These are phyloP conservation scores for Fusarium sp. DNA, from an alignment of 2,329 filamentous ascomycete genomes.

Conservation along the genomic window DNA sequence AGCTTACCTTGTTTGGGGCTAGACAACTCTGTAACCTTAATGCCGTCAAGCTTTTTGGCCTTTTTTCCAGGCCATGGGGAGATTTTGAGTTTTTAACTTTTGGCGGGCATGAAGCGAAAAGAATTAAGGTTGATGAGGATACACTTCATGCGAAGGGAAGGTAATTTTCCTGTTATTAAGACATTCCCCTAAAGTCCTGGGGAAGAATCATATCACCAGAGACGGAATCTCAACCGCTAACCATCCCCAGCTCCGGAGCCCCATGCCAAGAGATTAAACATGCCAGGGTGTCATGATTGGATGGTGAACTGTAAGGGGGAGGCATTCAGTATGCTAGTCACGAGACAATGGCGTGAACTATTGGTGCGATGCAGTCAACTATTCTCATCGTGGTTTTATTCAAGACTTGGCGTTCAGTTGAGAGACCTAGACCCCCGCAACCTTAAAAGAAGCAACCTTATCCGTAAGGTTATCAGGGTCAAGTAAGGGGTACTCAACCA, in stretches of 20 bases:
- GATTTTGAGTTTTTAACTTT: constrained; percentile 1
- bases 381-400: not conserved
- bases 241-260: constrained; percentile 5
- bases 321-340: not conserved
- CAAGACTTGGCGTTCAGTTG: constrained; percentile 18
- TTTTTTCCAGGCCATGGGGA: not conserved
- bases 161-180: not conserved
- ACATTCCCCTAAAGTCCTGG: not conserved
- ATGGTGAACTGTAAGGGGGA: constrained; percentile 21
- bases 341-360: not conserved
- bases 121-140: not conserved
- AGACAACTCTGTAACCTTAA: constrained; percentile 37
- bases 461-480: not conserved
- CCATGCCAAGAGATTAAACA: constrained; percentile 23
- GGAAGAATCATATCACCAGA: not conserved
- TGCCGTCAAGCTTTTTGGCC: constrained; percentile 30
- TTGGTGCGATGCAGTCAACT: constrained; percentile 11
- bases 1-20: constrained; percentile 36
- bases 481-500: not conserved
- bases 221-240: not conserved
- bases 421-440: constrained; percentile 16
- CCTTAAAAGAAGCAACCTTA: constrained; percentile 24
- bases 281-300: constrained; percentile 1
- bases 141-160: not conserved
- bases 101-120: not conserved